Evolutionary conservation across 1,284 basidiomycete genomes (phyloP).

Genomic region (Ceratobasidium sp.): DNA sequence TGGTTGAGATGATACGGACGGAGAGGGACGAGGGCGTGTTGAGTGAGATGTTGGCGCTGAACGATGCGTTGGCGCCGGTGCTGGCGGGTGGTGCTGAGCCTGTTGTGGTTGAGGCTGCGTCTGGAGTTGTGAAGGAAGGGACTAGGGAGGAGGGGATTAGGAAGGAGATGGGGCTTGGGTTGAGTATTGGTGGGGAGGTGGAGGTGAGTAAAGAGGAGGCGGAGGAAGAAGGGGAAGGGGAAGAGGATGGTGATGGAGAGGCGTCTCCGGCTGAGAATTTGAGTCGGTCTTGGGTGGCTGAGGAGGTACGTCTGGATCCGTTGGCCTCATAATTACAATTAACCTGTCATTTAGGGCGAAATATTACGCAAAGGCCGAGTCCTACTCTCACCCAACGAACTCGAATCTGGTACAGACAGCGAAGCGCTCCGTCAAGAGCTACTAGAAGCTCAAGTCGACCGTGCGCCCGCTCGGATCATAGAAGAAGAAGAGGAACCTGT

Average conservation of each 20-base stretch:
- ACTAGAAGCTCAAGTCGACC: slow-evolving; percentile 44
- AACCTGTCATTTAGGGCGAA: slow-evolving; percentile 10
- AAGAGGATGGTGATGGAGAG: slow-evolving; percentile 18
- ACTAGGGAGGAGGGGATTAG: slow-evolving; percentile 9
- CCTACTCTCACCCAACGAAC: slow-evolving; percentile 36
- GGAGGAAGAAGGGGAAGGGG: not conserved
- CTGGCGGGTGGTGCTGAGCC: not conserved
- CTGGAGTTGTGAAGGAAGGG: not conserved
- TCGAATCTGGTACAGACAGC: slow-evolving; percentile 40
- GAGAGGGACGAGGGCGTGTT: slow-evolving; percentile 71
- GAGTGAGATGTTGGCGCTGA: slow-evolving; percentile 77
- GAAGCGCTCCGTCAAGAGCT: slow-evolving; percentile 43
- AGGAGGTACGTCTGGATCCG: slow-evolving; percentile 24
- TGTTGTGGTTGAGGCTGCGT: not conserved
- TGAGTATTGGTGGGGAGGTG: slow-evolving; percentile 23
- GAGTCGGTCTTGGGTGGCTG: slow-evolving; percentile 43
- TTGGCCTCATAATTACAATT: not conserved
- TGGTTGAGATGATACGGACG: slow-evolving; percentile 71
- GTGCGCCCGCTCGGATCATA: slow-evolving; percentile 36
- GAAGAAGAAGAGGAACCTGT: slow-evolving; percentile 28
- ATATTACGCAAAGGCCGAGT: slow-evolving; percentile 42
- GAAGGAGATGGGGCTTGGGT: slow-evolving; percentile 31
- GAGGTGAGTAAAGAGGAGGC: not conserved
- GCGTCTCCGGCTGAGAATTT: slow-evolving; percentile 35
- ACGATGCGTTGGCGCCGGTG: slow-evolving; percentile 64